These are phyloP conservation scores for Cladobotryum protrusum DNA, from an alignment of 2,329 filamentous ascomycete species.

Conservation along the genomic window DNA sequence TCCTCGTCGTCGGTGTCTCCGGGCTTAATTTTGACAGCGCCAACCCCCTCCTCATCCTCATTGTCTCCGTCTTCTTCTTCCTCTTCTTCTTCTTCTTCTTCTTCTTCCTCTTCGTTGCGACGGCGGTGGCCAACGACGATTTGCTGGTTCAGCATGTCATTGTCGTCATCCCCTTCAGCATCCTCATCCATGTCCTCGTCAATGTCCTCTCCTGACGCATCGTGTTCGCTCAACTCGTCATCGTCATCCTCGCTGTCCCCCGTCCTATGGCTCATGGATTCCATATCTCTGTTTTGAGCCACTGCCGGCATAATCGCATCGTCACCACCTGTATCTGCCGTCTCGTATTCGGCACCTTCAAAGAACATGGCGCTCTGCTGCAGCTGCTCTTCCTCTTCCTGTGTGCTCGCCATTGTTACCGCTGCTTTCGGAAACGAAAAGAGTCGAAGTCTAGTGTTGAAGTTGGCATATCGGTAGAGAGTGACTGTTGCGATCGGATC, in stretches of 20 bases:
- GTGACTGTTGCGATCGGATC: conserved; percentile 17
- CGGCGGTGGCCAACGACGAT: conserved; percentile 17
- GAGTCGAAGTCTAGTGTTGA: conserved; percentile 11
- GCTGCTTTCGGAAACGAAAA: conserved; percentile 19
- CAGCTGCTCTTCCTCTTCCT: conserved; percentile 52
- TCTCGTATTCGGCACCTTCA: conserved; percentile 41
- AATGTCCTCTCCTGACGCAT: conserved; percentile 36
- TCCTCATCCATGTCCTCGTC: conserved; percentile 26
- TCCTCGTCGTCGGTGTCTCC: conserved; percentile 41
- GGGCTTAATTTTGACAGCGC: conserved; percentile 51
- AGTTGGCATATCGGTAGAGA: conserved; percentile 25
- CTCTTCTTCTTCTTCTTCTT: conserved; percentile 26
- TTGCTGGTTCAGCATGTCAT: conserved; percentile 24
- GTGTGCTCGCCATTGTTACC: conserved; percentile 43
- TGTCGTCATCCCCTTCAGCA: conserved; percentile 37
- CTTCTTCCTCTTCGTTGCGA: conserved; percentile 22
- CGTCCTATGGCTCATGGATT: background rate
- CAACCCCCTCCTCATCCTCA: conserved; percentile 46
- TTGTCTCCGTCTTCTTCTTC: conserved; percentile 31
- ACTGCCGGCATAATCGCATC: conserved; percentile 19
- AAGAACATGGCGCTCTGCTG: conserved; percentile 50
- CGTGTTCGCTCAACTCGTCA: conserved; percentile 32
- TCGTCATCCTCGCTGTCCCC: conserved; percentile 22
- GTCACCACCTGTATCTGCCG: conserved; percentile 26
- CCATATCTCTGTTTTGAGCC: background rate